Conservation (phyloP, 495 filamentous ascomycete species). For the Aspergillus olivimuriae region DNA sequence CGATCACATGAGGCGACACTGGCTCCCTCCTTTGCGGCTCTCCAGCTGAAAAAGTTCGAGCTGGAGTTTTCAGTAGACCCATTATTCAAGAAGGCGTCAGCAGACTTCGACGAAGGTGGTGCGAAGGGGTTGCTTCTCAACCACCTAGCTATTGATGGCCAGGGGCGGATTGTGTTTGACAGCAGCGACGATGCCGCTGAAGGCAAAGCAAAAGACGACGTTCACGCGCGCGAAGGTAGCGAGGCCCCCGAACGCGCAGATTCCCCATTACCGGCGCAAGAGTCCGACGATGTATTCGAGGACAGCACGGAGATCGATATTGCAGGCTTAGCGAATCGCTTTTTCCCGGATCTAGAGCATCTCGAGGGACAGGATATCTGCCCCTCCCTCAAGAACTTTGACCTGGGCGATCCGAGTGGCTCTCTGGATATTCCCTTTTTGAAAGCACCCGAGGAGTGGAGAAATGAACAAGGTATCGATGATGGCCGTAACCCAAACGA, state of each 20-base stretch:
- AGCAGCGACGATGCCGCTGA: slow-evolving; percentile 89
- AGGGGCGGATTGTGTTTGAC: slow-evolving; percentile 94
- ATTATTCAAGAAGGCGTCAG: slow-evolving; percentile 95
- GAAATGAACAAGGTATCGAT: slow-evolving; percentile 52
- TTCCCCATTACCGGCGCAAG: slow-evolving; percentile 13
- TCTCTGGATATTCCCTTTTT: slow-evolving; percentile 87
- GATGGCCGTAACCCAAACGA: slow-evolving; percentile 47
- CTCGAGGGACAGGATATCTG: slow-evolving; percentile 89
- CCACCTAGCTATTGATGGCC: slow-evolving; percentile 84
- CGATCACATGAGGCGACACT: slow-evolving; percentile 88
- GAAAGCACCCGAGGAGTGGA: slow-evolving; percentile 81
- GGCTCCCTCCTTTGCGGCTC: slow-evolving; percentile 74
- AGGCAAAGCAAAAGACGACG: slow-evolving; percentile 46
- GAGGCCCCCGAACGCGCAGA: slow-evolving; percentile 28
- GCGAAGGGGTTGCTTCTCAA: slow-evolving; percentile 94
- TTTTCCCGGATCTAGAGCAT: slow-evolving; percentile 76
- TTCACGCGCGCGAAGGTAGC: slow-evolving; percentile 28
- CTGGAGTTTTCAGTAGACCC: slow-evolving; percentile 96
- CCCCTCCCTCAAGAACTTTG: slow-evolving; percentile 86
- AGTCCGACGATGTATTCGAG: slow-evolving; percentile 41
- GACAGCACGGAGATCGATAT: slow-evolving; percentile 73
- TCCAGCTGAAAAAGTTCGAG: slow-evolving; percentile 96
- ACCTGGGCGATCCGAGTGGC: slow-evolving; percentile 78
- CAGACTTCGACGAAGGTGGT: slow-evolving; percentile 96
- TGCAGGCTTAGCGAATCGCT: slow-evolving; percentile 60